phyloP scores from a whole-genome alignment of 768 basidiomycete genomes.

The Calocera cornea region DNA sequence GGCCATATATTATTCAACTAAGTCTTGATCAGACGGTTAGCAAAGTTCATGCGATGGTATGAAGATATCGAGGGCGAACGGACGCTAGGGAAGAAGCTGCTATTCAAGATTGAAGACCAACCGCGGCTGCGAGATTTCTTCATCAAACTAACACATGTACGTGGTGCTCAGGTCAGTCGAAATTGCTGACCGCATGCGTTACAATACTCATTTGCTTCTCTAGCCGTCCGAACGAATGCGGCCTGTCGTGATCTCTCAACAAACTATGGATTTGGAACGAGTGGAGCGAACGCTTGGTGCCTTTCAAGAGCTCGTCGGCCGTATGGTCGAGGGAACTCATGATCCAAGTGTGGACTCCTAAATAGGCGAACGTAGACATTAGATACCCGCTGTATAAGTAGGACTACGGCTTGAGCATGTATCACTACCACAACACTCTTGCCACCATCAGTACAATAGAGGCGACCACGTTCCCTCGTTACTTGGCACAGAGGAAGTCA shows the following conservation, averaged over 20 bases:
- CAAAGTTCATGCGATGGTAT: background rate
- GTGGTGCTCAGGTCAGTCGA: background rate
- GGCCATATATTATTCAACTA: background rate
- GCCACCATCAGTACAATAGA: too few species aligned
- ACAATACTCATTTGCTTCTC: background rate
- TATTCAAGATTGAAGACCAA: constrained; percentile 1
- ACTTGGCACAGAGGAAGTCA: too few species aligned
- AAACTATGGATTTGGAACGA: background rate
- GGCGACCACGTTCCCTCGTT: too few species aligned
- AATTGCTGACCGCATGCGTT: background rate
- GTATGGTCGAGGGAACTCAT: background rate
- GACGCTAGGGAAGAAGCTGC: background rate
- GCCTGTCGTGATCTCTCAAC: background rate
- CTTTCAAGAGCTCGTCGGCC: background rate
- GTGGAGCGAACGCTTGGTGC: background rate
- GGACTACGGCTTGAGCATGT: background rate
- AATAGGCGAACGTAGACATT: background rate
- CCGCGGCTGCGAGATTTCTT: background rate
- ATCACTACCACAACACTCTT: background rate
- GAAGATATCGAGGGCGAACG: background rate
- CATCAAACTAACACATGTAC: background rate
- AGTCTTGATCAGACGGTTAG: background rate
- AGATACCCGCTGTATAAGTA: background rate
- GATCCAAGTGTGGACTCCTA: background rate
- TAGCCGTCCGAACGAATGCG: background rate